Evolutionary conservation across 2,329 filamentous ascomycete genomes (phyloP).

Genomic region (Penicillium polonicum): DNA sequence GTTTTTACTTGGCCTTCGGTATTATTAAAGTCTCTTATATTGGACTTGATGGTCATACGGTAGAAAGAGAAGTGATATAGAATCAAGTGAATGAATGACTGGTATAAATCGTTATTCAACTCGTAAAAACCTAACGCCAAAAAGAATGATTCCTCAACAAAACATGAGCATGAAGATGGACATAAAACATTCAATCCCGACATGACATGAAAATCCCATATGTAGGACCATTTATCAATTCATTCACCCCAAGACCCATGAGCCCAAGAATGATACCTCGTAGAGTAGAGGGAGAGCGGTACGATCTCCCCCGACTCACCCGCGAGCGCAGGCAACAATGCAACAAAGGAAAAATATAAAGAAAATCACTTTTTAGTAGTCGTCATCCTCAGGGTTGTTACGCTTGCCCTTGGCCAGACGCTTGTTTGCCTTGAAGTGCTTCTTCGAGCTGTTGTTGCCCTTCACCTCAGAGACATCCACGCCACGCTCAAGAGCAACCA

Average conservation of each 20-base stretch:
- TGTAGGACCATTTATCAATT: slow-evolving; percentile 16
- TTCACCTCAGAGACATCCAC: slow-evolving; percentile 76
- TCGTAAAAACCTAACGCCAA: slow-evolving; percentile 13
- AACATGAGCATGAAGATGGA: slow-evolving; percentile 8
- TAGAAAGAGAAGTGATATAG: background rate
- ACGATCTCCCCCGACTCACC: slow-evolving; percentile 17
- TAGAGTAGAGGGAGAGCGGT: slow-evolving; percentile 6
- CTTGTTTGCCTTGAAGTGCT: slow-evolving; percentile 61
- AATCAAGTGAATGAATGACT: slow-evolving; percentile 14
- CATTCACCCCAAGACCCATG: slow-evolving; percentile 8
- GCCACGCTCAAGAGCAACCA: slow-evolving; percentile 80
- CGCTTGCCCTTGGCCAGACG: slow-evolving; percentile 35
- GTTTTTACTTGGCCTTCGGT: background rate
- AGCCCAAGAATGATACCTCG: slow-evolving; percentile 7
- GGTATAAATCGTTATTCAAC: slow-evolving; percentile 17
- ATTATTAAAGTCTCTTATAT: background rate
- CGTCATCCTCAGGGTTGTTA: slow-evolving; percentile 31
- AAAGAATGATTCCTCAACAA: slow-evolving; percentile 8
- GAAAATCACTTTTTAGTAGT: slow-evolving; percentile 31
- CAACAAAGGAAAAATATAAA: slow-evolving; percentile 11
- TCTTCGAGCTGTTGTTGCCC: slow-evolving; percentile 65
- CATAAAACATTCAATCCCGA: slow-evolving; percentile 10
- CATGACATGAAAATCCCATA: slow-evolving; percentile 21
- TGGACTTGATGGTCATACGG: background rate
- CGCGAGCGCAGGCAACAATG: slow-evolving; percentile 20